Base-by-base conservation (phyloP, 768 basidiomycete genomes). In the Strobilomyces dryophilus region DNA sequence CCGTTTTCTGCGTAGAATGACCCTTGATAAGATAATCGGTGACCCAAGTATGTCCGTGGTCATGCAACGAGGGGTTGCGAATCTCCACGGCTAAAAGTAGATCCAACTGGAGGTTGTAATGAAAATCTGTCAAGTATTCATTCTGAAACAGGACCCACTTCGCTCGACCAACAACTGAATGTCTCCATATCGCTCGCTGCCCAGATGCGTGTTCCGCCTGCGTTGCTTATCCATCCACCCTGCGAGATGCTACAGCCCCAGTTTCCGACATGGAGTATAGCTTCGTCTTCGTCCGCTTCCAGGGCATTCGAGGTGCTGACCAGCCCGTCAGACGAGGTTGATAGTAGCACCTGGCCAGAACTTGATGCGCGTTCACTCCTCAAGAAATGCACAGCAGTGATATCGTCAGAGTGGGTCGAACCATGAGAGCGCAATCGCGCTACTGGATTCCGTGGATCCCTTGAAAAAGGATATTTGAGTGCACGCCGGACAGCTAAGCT, bases 111-210 rank as follows among this genome's bases (percentile, higher is more conserved):
- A 21, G 11, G 45, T 36, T 32, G n/a, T n/a, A 26, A 42, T 56
- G 21, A 53, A 43, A 26, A 50, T 35, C 20, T 1, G 21, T 50
- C 27, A 14, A 39, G 10, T n/a, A 37, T 18, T 36, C 11, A 14
- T 35, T 40, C 26, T 24, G 46, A 45, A 50, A 40, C 34, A 24
- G 42, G 35, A 54, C 67, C 29, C 54, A 86, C 89, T 71, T 92
- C 87, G 44, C 69, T 69, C 26, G 84, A 80, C 95, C 93, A 98
- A 14, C 81, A 77, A 51, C 88, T 87, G 59, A 95, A 88, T 0
- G 89, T 92, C 69, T 98, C 93, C 94, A 97, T 97, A 71, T 97
- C 95, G 58, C 91, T 94, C 11, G 83, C 79, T 21, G 86, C 87
- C 92, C 93, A 97, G 8, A 93, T 74, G 44, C 67, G 72, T 29